Percentiles rank a stretch among this genome's conserved stretches.
phyloP scores from a whole-genome alignment of 495 filamentous ascomycete genomes.

The Neurospora discreta region DNA sequence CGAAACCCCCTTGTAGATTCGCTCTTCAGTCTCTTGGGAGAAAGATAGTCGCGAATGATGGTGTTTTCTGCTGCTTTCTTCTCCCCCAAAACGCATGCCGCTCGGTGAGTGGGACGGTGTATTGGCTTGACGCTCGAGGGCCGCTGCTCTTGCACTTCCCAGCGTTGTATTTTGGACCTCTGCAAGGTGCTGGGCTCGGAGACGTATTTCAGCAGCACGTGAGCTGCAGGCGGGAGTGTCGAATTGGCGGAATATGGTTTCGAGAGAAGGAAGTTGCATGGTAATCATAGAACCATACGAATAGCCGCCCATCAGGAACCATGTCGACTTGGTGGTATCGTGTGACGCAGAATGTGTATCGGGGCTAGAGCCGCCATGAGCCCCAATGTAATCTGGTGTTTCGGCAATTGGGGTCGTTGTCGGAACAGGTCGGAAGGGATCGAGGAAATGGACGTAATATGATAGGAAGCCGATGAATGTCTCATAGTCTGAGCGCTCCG shows the following conservation, averaged over 20 bases:
- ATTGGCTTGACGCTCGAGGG: constrained; percentile 10
- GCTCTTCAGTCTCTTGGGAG: constrained; percentile 24
- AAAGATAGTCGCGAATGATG: constrained; percentile 17
- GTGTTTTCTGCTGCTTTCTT: constrained; percentile 23
- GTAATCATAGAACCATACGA: constrained; percentile 85
- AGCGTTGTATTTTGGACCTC: constrained; percentile 37
- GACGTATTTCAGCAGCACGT: constrained; percentile 50
- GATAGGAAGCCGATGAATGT: constrained; percentile 69
- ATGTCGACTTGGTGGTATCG: constrained; percentile 3
- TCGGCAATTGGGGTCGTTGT: neutral
- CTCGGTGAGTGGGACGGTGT: constrained; percentile 19
- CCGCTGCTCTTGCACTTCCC: constrained; percentile 11
- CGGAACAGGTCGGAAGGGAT: constrained; percentile 8
- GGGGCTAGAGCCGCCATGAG: neutral
- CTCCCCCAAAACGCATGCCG: constrained; percentile 29
- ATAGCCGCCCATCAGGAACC: constrained; percentile 66
- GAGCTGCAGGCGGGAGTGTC: constrained; percentile 36
- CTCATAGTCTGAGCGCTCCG: constrained; percentile 71
- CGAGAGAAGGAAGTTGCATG: constrained; percentile 52
- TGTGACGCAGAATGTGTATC: neutral
- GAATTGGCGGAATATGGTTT: constrained; percentile 50
- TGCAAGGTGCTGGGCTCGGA: constrained; percentile 53
- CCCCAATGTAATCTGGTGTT: neutral
- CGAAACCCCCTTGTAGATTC: constrained; percentile 27
- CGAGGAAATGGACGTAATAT: constrained; percentile 50